These are phyloP conservation scores for Hericium alpestre DNA, from an alignment of 768 basidiomycete species.

Conservation along the genomic window DNA sequence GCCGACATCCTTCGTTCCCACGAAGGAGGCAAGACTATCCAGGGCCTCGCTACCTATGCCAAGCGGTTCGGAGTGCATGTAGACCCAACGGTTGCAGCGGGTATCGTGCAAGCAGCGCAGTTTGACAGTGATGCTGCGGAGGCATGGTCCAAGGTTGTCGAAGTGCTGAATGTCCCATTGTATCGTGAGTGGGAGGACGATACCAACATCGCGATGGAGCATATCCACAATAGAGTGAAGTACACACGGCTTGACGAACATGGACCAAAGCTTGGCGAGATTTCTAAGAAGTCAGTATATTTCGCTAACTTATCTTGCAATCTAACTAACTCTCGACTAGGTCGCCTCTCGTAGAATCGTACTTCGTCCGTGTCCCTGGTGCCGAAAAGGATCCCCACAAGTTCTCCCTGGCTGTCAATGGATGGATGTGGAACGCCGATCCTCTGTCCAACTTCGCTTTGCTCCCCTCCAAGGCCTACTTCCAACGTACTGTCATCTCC, in stretches of 20 bases:
- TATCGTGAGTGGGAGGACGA: slow-evolving; percentile 87
- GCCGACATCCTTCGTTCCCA: slow-evolving; percentile 49
- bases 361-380: slow-evolving; percentile 77
- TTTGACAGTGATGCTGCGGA: slow-evolving; percentile 37
- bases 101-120: slow-evolving; percentile 61
- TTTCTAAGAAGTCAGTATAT: slow-evolving; percentile 54
- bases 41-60: slow-evolving; percentile 48
- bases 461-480: slow-evolving; percentile 85
- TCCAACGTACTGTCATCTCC: slow-evolving; percentile 91
- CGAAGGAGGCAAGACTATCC: slow-evolving; percentile 31
- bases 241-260: slow-evolving; percentile 75
- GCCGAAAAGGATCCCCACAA: slow-evolving; percentile 34
- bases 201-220: slow-evolving; percentile 57
- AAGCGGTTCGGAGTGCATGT: slow-evolving; percentile 61
- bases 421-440: slow-evolving; percentile 98
- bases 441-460: slow-evolving; percentile 92
- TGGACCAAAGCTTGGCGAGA: slow-evolving; percentile 77
- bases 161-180: slow-evolving; percentile 79
- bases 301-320: not conserved
- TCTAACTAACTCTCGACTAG: slow-evolving; percentile 27
- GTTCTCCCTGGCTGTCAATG: slow-evolving; percentile 91
- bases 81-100: slow-evolving; percentile 55
- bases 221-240: slow-evolving; percentile 63
- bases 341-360: slow-evolving; percentile 76
- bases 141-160: slow-evolving; percentile 69